Conservation (phyloP, 1,284 basidiomycete species). For the Vanrija pseudolonga region DNA sequence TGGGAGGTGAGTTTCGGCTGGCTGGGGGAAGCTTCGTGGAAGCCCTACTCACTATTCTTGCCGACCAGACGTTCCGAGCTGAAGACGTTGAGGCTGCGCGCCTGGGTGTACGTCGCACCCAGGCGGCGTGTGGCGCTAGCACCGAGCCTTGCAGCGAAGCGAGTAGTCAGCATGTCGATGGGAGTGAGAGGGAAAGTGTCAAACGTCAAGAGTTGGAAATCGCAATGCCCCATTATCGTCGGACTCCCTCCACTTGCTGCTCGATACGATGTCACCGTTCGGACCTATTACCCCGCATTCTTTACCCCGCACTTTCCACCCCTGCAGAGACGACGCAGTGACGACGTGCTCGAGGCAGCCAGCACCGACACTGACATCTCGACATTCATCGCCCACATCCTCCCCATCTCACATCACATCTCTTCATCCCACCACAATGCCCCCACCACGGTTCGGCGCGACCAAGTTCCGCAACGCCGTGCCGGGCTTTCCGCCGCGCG, state of each 20-base stretch:
- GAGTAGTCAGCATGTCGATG: not conserved
- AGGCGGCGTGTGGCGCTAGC: not conserved
- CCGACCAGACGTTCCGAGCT: slow-evolving; percentile 19
- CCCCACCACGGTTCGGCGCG: slow-evolving; percentile 34
- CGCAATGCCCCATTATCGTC: no score
- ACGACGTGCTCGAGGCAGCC: not conserved
- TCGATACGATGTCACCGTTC: no score
- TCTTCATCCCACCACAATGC: slow-evolving; percentile 12
- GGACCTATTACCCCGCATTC: not conserved
- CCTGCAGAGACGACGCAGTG: not conserved
- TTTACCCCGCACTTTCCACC: not conserved
- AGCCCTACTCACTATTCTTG: slow-evolving; percentile 28
- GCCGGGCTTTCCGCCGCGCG: slow-evolving; percentile 21
- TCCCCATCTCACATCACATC: not conserved
- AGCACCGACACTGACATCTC: not conserved
- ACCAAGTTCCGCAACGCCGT: slow-evolving; percentile 45
- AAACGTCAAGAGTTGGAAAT: not conserved
- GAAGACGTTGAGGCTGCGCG: slow-evolving; percentile 6
- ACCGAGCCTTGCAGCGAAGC: not conserved
- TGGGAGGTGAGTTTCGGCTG: slow-evolving; percentile 7
- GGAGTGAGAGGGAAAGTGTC: not conserved
- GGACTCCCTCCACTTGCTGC: no score
- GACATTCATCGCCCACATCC: not conserved
- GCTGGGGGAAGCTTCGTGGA: not conserved
- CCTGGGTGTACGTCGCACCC: not conserved